These are phyloP conservation scores for Metarhizium humberi DNA, from an alignment of 2,329 filamentous ascomycete genomes.

Conservation along the genomic window DNA sequence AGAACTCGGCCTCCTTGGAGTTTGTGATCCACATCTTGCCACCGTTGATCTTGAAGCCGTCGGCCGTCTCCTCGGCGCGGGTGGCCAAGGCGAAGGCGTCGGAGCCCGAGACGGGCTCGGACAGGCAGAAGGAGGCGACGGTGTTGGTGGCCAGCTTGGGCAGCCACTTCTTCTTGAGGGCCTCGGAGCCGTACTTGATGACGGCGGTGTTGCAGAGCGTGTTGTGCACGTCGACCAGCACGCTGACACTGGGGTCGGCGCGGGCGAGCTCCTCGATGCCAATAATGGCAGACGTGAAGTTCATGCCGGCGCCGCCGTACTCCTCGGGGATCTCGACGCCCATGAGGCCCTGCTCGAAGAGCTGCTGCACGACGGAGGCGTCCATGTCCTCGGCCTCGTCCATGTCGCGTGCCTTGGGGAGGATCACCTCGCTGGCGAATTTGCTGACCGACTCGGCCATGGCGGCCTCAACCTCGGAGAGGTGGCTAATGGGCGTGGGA, in stretches of 20 bases:
- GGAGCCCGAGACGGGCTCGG: constrained; percentile 84
- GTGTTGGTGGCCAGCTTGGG: constrained; percentile 85
- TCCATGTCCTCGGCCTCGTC: constrained; percentile 96
- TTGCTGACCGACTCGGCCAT: constrained; percentile 88
- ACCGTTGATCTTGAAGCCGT: constrained; percentile 80
- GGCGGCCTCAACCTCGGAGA: constrained; percentile 80
- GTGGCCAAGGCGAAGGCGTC: constrained; percentile 95
- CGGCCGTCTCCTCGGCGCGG: constrained; percentile 72
- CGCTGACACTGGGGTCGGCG: constrained; percentile 89
- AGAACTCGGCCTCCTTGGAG: constrained; percentile 84
- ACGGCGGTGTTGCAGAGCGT: constrained; percentile 93
- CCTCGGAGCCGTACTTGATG: constrained; percentile 70
- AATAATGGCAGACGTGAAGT: constrained; percentile 93
- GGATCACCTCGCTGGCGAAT: constrained; percentile 81
- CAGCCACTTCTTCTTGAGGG: constrained; percentile 76
- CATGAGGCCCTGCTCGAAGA: constrained; percentile 98
- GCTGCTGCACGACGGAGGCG: constrained; percentile 72
- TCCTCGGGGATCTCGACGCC: constrained; percentile 95
- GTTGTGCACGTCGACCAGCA: constrained; percentile 96
- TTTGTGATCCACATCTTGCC: constrained; percentile 99
- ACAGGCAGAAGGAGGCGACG: constrained; percentile 86
- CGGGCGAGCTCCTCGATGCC: constrained; percentile 94
- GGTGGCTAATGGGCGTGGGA: constrained; percentile 85
- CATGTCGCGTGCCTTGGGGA: constrained; percentile 92
- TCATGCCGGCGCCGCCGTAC: constrained; percentile 95